A percentile compares a stretch with the other conserved stretches of the same genome.
Conservation (phyloP, 2,329 filamentous ascomycete species). For the Zopfia rhizophila region DNA sequence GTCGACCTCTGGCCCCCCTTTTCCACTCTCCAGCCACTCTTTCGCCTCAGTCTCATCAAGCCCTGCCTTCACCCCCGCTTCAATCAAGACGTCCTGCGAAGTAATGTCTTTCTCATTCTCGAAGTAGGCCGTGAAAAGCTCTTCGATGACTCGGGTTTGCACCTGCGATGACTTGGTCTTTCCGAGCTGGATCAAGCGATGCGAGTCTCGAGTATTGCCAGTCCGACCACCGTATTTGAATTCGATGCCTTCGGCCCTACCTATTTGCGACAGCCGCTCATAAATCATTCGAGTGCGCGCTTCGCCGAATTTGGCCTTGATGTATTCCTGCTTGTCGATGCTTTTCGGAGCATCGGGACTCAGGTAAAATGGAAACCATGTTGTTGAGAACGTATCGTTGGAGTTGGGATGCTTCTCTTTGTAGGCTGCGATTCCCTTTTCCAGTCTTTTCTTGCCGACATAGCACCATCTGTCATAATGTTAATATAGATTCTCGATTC, state of each 20-base stretch:
- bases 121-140: slow-evolving; percentile 56
- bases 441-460: slow-evolving; percentile 79
- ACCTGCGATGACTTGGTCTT: slow-evolving; percentile 64
- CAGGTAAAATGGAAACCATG: slow-evolving; percentile 84
- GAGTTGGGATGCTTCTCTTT: slow-evolving; percentile 68
- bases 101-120: slow-evolving; percentile 62
- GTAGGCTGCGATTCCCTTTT: slow-evolving; percentile 75
- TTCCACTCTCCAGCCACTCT: slow-evolving; percentile 56
- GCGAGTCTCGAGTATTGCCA: slow-evolving; percentile 82
- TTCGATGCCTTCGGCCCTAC: slow-evolving; percentile 73
- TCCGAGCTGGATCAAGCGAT: slow-evolving; percentile 75
- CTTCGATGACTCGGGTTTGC: slow-evolving; percentile 54
- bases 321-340: slow-evolving; percentile 66
- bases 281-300: slow-evolving; percentile 69
- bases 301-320: slow-evolving; percentile 71
- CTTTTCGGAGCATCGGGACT: slow-evolving; percentile 71
- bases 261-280: slow-evolving; percentile 66
- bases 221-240: slow-evolving; percentile 77
- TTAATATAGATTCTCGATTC: slow-evolving; percentile 7
- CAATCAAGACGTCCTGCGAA: slow-evolving; percentile 50
- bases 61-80: slow-evolving; percentile 56
- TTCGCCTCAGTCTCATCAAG: slow-evolving; percentile 55
- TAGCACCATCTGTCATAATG: slow-evolving; percentile 65
- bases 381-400: slow-evolving; percentile 75
- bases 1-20: slow-evolving; percentile 58